Evolutionary conservation across 2,329 filamentous ascomycete species (phyloP).

Genomic region (Endothia cerciana): DNA sequence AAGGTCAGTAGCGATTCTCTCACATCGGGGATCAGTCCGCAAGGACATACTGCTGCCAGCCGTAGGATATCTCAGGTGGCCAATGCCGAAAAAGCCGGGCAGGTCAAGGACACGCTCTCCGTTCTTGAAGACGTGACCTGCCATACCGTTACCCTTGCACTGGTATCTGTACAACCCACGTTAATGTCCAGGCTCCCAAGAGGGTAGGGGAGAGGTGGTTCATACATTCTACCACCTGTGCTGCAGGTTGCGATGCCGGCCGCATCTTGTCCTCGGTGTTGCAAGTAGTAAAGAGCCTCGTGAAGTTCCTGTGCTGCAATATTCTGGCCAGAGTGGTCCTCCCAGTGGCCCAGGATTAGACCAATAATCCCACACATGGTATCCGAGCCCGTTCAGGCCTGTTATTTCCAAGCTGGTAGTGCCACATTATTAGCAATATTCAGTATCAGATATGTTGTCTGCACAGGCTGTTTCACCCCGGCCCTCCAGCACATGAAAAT

Average conservation of each 20-base stretch:
- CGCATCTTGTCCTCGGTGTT: conserved; percentile 81
- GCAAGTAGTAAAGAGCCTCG: conserved; percentile 72
- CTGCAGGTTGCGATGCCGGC: conserved; percentile 79
- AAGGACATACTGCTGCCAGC: conserved; percentile 66
- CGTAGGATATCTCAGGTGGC: conserved; percentile 87
- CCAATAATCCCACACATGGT: conserved; percentile 24
- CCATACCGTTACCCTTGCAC: conserved; percentile 86
- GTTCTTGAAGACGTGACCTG: conserved; percentile 77
- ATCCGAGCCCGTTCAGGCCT: neutral
- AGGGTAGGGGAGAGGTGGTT: neutral
- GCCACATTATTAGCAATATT: neutral
- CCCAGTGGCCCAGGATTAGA: conserved; percentile 22
- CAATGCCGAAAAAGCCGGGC: conserved; percentile 84
- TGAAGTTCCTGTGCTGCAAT: conserved; percentile 55
- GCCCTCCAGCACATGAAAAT: neutral
- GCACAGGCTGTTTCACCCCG: neutral
- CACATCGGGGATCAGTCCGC: neutral
- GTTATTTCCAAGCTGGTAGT: neutral
- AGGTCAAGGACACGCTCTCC: conserved; percentile 74
- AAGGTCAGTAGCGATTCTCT: conserved; percentile 1
- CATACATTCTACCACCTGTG: conserved; percentile 74
- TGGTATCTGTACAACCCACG: conserved; percentile 48
- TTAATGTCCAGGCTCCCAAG: neutral
- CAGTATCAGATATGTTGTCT: neutral
- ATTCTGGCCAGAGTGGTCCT: conserved; percentile 25